These are phyloP conservation scores for Polychaeton citri DNA, from an alignment of 2,329 filamentous ascomycete species.

Conservation along the genomic window DNA sequence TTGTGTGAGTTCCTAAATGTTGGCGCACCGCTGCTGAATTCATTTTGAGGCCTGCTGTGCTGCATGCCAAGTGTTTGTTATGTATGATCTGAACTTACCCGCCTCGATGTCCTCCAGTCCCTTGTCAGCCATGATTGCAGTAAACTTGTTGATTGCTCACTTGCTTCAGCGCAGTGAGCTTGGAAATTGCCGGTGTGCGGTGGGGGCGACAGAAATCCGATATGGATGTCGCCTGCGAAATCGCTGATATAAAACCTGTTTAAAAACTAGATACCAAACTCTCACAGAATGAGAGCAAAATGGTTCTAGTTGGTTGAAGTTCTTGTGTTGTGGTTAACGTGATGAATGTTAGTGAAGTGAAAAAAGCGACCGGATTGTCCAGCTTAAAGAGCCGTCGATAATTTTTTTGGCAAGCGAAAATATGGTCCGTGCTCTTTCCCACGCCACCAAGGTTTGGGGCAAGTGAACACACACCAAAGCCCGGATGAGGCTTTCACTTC, in stretches of 20 bases:
- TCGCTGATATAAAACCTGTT: no score
- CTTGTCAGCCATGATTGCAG: constrained; percentile 98
- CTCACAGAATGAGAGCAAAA: constrained; percentile 30
- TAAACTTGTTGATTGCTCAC: constrained; percentile 42
- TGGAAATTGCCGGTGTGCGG: constrained; percentile 22
- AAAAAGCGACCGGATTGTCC: constrained; percentile 5
- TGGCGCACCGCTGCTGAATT: not conserved
- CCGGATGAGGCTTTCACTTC: no score
- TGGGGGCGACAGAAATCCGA: constrained; percentile 27
- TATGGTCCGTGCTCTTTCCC: no score
- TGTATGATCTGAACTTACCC: constrained; percentile 49
- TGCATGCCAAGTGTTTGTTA: not conserved
- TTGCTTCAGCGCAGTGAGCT: constrained; percentile 59
- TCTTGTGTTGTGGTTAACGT: constrained; percentile 1
- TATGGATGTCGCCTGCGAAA: constrained; percentile 22
- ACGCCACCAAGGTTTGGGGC: no score
- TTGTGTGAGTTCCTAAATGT: not conserved
- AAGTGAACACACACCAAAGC: no score
- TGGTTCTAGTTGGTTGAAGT: constrained; percentile 25
- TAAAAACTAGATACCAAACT: constrained; percentile 35
- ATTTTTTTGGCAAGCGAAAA: no score
- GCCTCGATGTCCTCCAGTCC: constrained; percentile 97
- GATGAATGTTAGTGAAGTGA: not conserved
- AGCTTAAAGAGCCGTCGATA: not conserved
- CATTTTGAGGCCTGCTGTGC: not conserved